Evolutionary conservation across 1,139 yeast genomes (phyloP).

Genomic region (Scheffersomyces quercinus): DNA sequence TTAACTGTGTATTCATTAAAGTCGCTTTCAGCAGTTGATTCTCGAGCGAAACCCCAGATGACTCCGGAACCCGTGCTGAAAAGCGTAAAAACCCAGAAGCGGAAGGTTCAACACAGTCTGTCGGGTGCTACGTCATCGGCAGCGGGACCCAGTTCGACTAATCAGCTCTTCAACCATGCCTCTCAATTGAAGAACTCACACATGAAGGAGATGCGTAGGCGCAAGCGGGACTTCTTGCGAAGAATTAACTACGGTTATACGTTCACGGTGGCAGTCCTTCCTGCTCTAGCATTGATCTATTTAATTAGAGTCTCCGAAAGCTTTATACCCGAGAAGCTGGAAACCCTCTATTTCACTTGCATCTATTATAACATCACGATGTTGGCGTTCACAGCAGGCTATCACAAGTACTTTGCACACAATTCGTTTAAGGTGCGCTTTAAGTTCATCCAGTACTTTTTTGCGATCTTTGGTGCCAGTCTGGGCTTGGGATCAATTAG

Average conservation of each 20-base stretch:
- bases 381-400: slow-evolving; percentile 52
- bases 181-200: slow-evolving; percentile 22
- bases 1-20: slow-evolving; percentile 1
- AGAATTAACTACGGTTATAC: slow-evolving; percentile 24
- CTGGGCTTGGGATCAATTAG: slow-evolving; percentile 63
- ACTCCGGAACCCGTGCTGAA: slow-evolving; percentile 1
- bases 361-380: slow-evolving; percentile 42
- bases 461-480: slow-evolving; percentile 58
- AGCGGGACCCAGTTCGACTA: slow-evolving; percentile 1
- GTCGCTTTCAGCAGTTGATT: background rate
- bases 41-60: background rate
- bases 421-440: slow-evolving; percentile 47
- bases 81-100: slow-evolving; percentile 19
- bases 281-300: slow-evolving; percentile 18
- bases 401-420: slow-evolving; percentile 69
- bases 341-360: slow-evolving; percentile 32
- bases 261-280: slow-evolving; percentile 21
- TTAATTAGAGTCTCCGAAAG: slow-evolving; percentile 11
- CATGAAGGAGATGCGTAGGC: slow-evolving; percentile 19
- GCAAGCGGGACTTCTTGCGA: slow-evolving; percentile 23
- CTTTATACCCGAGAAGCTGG: slow-evolving; percentile 22
- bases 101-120: slow-evolving; percentile 15
- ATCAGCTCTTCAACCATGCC: slow-evolving; percentile 21
- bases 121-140: too few relatives aligned
- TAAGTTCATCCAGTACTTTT: slow-evolving; percentile 36